Conservation (phyloP, 2,329 filamentous ascomycete genomes). For the Ophiostoma fasciatum region DNA sequence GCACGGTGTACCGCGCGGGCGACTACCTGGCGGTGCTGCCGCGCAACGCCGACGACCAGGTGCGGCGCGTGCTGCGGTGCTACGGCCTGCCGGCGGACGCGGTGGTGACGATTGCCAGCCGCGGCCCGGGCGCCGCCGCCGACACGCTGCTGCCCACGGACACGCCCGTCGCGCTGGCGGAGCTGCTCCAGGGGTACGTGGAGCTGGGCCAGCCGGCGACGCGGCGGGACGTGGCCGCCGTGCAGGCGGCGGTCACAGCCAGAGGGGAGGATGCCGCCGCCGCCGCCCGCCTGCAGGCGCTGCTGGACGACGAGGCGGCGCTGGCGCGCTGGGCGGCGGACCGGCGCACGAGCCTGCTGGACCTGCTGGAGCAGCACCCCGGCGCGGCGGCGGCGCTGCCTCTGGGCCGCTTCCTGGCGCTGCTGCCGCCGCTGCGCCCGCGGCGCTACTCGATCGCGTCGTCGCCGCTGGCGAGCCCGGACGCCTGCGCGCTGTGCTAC, state of each 20-base stretch:
- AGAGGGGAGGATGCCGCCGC: constrained; percentile 8
- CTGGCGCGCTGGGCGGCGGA: not conserved
- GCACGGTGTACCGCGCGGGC: constrained; percentile 51
- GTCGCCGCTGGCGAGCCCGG: constrained; percentile 40
- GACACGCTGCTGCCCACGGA: constrained; percentile 38
- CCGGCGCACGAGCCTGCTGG: constrained; percentile 26
- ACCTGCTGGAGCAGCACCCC: constrained; percentile 44
- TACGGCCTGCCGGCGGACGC: constrained; percentile 57
- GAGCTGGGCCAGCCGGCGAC: constrained; percentile 58
- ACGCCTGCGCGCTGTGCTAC: constrained; percentile 48
- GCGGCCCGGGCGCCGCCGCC: no score
- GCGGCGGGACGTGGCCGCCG: constrained; percentile 22
- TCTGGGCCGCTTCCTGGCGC: constrained; percentile 43
- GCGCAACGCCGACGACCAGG: constrained; percentile 46
- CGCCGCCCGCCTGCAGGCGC: not conserved
- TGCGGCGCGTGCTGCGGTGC: constrained; percentile 45
- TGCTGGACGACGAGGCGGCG: constrained; percentile 1
- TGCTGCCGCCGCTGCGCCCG: constrained; percentile 46
- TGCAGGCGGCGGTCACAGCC: constrained; percentile 28
- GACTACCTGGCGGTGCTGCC: constrained; percentile 65
- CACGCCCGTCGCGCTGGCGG: constrained; percentile 41
- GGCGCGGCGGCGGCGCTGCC: constrained; percentile 37
- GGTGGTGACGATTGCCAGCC: constrained; percentile 40
- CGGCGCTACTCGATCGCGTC: constrained; percentile 51
- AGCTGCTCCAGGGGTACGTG: constrained; percentile 53